Percentiles rank a stretch among this genome's conserved stretches.
These are phyloP conservation scores for Globisporangium cylindrosporum DNA, from an alignment of 352 stramenopile species.

Conservation along the genomic window DNA sequence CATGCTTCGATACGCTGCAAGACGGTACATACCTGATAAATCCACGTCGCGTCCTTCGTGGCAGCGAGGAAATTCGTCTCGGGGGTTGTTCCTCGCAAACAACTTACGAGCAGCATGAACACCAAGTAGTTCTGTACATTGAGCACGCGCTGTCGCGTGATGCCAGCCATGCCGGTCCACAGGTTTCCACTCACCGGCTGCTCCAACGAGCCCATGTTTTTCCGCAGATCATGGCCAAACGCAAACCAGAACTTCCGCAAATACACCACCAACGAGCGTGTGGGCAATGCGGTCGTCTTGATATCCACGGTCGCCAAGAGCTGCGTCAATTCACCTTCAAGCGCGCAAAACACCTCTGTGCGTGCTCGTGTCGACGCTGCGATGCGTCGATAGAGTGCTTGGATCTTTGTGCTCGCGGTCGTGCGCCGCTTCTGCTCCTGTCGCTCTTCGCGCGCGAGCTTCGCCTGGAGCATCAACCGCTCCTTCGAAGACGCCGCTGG, in stretches of 20 bases:
- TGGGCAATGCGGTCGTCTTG: constrained; percentile 29
- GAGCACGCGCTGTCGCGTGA: constrained; percentile 22
- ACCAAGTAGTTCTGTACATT: constrained; percentile 62
- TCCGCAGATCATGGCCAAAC: constrained; percentile 15
- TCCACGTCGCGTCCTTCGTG: constrained; percentile 36
- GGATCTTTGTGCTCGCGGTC: constrained; percentile 49
- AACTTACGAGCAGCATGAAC: constrained; percentile 56
- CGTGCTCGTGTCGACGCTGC: constrained; percentile 23
- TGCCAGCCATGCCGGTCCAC: constrained; percentile 8
- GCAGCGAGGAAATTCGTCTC: constrained; percentile 26
- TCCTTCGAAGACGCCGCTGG: constrained; percentile 35
- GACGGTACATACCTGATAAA: constrained; percentile 29
- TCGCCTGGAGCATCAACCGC: constrained; percentile 56
- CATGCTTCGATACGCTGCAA: neutral
- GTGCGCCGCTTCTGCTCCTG: constrained; percentile 35
- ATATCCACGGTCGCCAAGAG: constrained; percentile 29
- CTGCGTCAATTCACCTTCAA: constrained; percentile 43
- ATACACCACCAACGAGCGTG: constrained; percentile 22
- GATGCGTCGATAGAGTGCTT: constrained; percentile 42
- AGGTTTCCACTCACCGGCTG: neutral
- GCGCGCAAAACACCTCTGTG: constrained; percentile 28
- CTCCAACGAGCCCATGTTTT: constrained; percentile 4
- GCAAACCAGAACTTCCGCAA: constrained; percentile 51
- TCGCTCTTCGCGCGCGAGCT: constrained; percentile 50
- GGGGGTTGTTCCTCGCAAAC: constrained; percentile 25